Base-by-base conservation (phyloP, 306 rosid genomes). In the Benincasa hispida region DNA sequence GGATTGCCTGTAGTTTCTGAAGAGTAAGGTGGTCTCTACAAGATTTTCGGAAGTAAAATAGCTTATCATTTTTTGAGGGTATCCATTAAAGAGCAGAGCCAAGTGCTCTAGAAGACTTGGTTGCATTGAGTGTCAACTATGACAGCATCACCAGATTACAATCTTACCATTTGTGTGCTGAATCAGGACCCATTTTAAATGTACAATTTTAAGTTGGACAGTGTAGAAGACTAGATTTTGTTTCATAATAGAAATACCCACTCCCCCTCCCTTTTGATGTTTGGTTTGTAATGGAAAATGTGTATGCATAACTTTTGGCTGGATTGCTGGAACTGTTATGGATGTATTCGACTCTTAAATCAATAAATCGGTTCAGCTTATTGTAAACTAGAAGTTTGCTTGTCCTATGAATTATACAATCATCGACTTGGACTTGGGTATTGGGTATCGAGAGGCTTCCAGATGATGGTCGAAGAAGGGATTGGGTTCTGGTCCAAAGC, bases 1-100 rank as follows among this genome's bases (percentile, higher is more conserved):
- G 99, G 37, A 27, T 81, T 94, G 45, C 98, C 97, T 6, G 25
- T 50, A 30, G 89, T 78, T 67, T 56, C 91, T 13, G 96, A 89
- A 81, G 93, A 87, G 47, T 87, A 57, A 32, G 28, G 19, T 74
- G 42, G 59, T 48, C n/a, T 13, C n/a, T 13, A 14, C 42, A 48
- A 25, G 24, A 15, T 19, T 19, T 72, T 72, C 15, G 21, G 22
- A 72, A 47, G 58, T 72, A 27, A 47, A 47, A 25, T 70, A 70
- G 56, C 21, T 39, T 45, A 24, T 27, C 39, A 41, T 41, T 42
- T 61, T 68, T 68, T 55, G 74, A 5, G 34, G 34, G 28, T 5
- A 27, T 17, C 32, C 30, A 35, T 41, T 21, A 14, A 42, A 41
- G n/a, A 41, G 55, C 50, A 66, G 54, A 67, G 55, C 74, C 45